A percentile compares a stretch with the other conserved stretches of the same genome.
These are phyloP conservation scores for Zoysia pacifica DNA, from an alignment of 176 grass and related monocot species.

Conservation along the genomic window DNA sequence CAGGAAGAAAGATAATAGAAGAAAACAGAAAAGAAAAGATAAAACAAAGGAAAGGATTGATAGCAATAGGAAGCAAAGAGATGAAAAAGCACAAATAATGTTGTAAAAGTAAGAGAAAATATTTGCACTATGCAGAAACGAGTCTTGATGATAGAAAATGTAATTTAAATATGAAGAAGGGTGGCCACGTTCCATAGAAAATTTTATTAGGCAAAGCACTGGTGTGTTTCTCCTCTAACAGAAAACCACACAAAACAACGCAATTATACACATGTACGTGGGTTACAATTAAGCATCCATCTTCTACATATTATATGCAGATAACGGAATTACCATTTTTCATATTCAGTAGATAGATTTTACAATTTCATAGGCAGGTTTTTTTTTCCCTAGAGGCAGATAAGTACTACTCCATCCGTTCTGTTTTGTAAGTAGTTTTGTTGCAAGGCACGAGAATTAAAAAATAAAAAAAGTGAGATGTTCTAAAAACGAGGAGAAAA, in stretches of 20 bases:
- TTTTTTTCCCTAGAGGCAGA: background rate
- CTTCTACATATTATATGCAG: background rate
- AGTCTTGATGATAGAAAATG: background rate
- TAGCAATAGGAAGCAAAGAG: no score
- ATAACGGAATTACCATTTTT: background rate
- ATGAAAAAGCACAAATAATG: no score
- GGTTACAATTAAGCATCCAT: slow-evolving; percentile 9
- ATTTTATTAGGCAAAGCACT: background rate
- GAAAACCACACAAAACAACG: background rate
- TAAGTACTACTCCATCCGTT: no score
- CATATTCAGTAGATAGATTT: background rate
- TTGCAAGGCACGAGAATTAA: no score
- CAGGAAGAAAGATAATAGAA: no score
- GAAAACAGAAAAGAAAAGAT: background rate
- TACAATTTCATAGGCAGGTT: background rate
- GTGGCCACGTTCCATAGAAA: background rate
- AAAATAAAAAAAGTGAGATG: no score
- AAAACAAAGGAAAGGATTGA: no score
- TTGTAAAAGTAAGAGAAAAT: no score
- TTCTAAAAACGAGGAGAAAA: no score
- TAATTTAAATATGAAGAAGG: background rate
- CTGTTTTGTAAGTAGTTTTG: no score
- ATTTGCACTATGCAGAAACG: no score
- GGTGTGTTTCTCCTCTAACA: background rate
- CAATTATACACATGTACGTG: background rate